Evolutionary conservation across 331 rosid species (phyloP).

Genomic region (Quercus tomentella): DNA sequence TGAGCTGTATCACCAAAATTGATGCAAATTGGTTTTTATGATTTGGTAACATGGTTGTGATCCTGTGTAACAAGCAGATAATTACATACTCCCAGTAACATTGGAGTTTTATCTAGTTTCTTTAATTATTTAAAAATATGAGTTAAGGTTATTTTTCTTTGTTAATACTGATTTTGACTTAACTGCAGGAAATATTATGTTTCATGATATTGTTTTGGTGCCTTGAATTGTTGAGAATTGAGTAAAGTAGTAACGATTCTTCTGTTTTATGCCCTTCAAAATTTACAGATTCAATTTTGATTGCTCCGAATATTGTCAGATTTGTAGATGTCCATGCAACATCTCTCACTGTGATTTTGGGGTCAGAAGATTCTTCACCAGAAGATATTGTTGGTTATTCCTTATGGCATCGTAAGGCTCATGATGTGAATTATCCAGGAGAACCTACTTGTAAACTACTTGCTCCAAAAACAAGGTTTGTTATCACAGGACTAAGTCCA

Average conservation of each 20-base stretch:
- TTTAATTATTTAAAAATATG: not conserved
- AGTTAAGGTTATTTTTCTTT: not conserved
- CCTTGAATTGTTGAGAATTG: not conserved
- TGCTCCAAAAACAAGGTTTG: constrained; percentile 54
- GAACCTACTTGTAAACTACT: constrained; percentile 56
- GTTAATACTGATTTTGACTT: not conserved
- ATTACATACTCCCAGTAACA: not conserved
- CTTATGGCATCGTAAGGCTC: constrained; percentile 70
- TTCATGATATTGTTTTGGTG: not conserved
- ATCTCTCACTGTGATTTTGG: constrained; percentile 64
- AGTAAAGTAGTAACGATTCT: constrained; percentile 7
- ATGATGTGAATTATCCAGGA: constrained; percentile 46
- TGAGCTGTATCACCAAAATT: not conserved
- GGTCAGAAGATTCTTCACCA: constrained; percentile 34
- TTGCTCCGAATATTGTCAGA: constrained; percentile 56
- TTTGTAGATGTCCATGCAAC: constrained; percentile 72
- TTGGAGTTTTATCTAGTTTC: not conserved
- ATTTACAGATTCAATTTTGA: constrained; percentile 50
- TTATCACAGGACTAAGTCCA: constrained; percentile 53
- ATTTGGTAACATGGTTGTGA: not conserved
- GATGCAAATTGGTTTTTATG: not conserved
- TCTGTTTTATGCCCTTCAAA: constrained; percentile 12
- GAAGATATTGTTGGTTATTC: constrained; percentile 42
- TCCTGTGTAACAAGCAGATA: not conserved
- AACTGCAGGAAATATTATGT: not conserved